Percentiles rank a stretch among this genome's conserved stretches.
Conservation (phyloP, 2,329 filamentous ascomycete species). For the Penicillium concentricum region DNA sequence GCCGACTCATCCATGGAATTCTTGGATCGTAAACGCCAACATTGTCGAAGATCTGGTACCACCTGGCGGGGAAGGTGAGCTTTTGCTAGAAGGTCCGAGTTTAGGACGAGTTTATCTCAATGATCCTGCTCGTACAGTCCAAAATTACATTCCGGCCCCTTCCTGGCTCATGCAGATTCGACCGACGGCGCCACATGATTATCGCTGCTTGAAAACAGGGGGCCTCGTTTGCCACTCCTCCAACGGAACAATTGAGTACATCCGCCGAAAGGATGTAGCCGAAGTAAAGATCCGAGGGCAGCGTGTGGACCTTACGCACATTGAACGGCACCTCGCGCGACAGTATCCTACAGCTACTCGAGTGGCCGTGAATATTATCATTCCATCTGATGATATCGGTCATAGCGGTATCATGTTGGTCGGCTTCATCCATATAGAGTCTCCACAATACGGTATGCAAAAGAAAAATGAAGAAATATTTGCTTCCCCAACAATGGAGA, state of each 20-base stretch:
- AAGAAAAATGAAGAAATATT: neutral
- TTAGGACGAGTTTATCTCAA: neutral
- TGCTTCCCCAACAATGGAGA: neutral
- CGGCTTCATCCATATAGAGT: neutral
- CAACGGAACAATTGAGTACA: slow-evolving; percentile 29
- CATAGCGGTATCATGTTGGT: neutral
- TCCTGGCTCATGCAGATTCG: neutral
- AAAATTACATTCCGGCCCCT: neutral
- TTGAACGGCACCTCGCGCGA: slow-evolving; percentile 20
- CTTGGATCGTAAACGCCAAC: neutral
- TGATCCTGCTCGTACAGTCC: neutral
- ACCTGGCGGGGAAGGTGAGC: neutral
- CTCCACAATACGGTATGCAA: neutral
- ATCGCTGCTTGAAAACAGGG: neutral
- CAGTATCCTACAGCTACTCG: neutral
- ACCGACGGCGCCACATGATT: neutral
- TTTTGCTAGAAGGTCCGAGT: neutral
- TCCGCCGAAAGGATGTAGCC: slow-evolving; percentile 31
- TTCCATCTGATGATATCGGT: neutral
- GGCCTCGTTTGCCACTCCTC: slow-evolving; percentile 17
- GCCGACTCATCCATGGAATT: neutral
- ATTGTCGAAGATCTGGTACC: neutral
- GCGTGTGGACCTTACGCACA: slow-evolving; percentile 34
- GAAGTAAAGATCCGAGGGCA: slow-evolving; percentile 39
- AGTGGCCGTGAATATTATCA: neutral